A percentile compares a stretch with the other conserved stretches of the same genome.
These are phyloP conservation scores for Wickerhamomyces chaumierensis DNA, from an alignment of 805 yeast genomes.

Conservation along the genomic window DNA sequence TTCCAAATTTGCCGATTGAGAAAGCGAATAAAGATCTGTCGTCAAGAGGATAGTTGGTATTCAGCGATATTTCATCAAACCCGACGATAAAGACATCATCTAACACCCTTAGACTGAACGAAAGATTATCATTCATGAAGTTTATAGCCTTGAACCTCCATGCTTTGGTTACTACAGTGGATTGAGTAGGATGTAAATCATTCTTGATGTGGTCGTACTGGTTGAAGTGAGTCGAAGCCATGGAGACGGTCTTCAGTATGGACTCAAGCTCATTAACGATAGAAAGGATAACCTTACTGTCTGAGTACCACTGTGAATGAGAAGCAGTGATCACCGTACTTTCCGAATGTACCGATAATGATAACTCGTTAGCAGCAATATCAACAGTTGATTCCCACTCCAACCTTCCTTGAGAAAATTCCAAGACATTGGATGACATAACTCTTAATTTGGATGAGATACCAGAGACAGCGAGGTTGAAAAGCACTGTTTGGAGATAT, in stretches of 20 bases:
- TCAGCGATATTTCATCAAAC: conserved; percentile 4
- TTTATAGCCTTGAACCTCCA: too few relatives aligned
- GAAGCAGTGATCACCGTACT: neutral
- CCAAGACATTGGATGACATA: neutral
- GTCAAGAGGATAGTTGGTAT: conserved; percentile 4
- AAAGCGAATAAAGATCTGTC: neutral
- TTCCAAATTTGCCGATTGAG: conserved; percentile 16
- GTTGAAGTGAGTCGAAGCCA: too few relatives aligned
- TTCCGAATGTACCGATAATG: conserved; percentile 2
- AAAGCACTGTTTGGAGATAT: neutral
- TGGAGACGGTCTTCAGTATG: too few relatives aligned
- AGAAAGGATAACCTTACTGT: too few relatives aligned
- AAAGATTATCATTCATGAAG: too few relatives aligned
- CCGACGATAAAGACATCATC: conserved; percentile 3
- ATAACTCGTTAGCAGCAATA: conserved; percentile 1
- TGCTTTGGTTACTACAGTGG: too few relatives aligned
- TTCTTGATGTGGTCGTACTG: too few relatives aligned
- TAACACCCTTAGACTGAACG: too few relatives aligned
- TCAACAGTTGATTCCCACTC: neutral
- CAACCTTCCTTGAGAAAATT: neutral
- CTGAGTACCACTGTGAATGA: conserved; percentile 2
- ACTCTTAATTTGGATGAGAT: neutral
- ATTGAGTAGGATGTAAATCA: too few relatives aligned
- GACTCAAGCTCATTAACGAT: too few relatives aligned
- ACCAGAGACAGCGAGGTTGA: neutral